Evolutionary conservation across 2,329 filamentous ascomycete species (phyloP).

Genomic region (Penicillium sp.): DNA sequence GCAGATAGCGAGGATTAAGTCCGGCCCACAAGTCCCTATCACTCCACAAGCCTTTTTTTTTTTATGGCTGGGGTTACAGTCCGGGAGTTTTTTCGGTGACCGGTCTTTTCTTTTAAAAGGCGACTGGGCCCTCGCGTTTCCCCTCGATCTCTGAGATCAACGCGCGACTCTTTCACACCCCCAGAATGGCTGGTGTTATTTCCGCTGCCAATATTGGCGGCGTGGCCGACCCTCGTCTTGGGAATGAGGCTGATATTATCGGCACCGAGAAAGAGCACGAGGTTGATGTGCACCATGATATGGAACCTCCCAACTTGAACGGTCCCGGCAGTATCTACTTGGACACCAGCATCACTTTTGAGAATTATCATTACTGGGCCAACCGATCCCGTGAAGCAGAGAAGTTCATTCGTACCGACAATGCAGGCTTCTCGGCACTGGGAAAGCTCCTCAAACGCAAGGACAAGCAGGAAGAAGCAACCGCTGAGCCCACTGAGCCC

Average conservation of each 20-base stretch:
- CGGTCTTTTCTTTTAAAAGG: neutral
- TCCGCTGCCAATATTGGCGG: constrained; percentile 10
- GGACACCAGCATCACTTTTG: constrained; percentile 34
- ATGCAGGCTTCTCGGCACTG: constrained; percentile 5
- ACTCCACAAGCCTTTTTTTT: neutral
- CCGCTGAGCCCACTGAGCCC: neutral
- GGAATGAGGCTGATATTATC: constrained; percentile 18
- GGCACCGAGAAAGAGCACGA: constrained; percentile 21
- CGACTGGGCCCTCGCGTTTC: neutral
- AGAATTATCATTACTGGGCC: constrained; percentile 40
- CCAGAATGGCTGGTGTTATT: constrained; percentile 13
- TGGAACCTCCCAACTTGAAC: neutral
- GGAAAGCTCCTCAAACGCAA: neutral
- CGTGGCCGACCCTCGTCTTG: constrained; percentile 14
- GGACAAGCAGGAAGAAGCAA: neutral
- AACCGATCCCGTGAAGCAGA: constrained; percentile 36
- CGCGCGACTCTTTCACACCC: neutral
- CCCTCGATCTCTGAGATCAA: neutral
- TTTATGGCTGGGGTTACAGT: neutral
- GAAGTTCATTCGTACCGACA: constrained; percentile 17
- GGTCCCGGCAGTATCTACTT: constrained; percentile 7
- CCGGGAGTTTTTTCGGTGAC: neutral
- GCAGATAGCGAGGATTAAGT: neutral
- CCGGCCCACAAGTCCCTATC: neutral
- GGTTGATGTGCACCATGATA: neutral